Conservation (phyloP, 2,329 filamentous ascomycete genomes). For the Phaeoacremonium minimum region DNA sequence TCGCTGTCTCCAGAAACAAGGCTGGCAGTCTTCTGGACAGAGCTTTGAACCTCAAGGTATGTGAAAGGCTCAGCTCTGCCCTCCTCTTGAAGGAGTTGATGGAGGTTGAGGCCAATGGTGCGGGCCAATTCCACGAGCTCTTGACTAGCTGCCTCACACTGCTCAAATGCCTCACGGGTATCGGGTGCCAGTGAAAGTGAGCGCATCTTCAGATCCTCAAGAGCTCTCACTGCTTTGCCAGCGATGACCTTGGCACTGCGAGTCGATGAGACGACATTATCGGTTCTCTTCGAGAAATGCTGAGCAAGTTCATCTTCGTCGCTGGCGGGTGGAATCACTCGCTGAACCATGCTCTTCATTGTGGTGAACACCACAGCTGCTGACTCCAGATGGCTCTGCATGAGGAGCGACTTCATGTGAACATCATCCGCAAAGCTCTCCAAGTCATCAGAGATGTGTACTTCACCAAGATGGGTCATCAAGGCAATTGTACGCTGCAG, state of each 20-base stretch:
- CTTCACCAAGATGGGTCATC: constrained; percentile 79
- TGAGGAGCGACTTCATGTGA: constrained; percentile 70
- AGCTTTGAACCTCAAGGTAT: constrained; percentile 60
- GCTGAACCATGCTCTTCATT: constrained; percentile 62
- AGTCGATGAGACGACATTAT: constrained; percentile 68
- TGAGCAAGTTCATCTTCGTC: constrained; percentile 61
- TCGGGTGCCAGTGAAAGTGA: constrained; percentile 70
- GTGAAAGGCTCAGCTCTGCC: constrained; percentile 64
- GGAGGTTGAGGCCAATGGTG: constrained; percentile 62
- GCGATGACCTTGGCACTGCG: constrained; percentile 81
- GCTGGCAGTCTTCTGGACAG: constrained; percentile 54
- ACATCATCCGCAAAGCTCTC: constrained; percentile 74
- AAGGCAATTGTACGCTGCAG: constrained; percentile 80
- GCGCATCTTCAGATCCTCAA: constrained; percentile 73
- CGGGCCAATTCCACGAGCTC: constrained; percentile 64
- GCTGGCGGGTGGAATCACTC: constrained; percentile 49
- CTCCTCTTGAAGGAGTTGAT: constrained; percentile 66
- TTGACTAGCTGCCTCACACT: constrained; percentile 59
- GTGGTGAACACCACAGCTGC: constrained; percentile 64
- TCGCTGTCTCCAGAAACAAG: constrained; percentile 52
- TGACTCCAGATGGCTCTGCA: constrained; percentile 79
- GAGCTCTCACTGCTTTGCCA: constrained; percentile 69
- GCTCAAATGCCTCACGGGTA: constrained; percentile 64
- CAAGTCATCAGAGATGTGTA: constrained; percentile 67
- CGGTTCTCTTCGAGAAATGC: constrained; percentile 66